A percentile compares a stretch with the other conserved stretches of the same genome.
Evolutionary conservation across 441 rosid species (phyloP).

Genomic region (Adansonia madagascariensis): DNA sequence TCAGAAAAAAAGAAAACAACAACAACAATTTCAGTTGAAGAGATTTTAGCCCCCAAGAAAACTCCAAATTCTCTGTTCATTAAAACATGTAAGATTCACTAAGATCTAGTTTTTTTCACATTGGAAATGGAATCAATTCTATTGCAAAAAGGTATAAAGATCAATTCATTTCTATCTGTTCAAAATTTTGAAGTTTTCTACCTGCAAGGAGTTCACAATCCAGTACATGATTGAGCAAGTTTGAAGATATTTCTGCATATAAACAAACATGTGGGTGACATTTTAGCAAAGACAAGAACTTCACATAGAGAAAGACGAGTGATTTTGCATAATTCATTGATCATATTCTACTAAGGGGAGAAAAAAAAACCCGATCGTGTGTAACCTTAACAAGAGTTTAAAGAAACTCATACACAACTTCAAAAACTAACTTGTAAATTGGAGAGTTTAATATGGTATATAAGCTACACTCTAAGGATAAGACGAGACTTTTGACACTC

Average conservation of each 20-base stretch:
- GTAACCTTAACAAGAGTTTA: not conserved
- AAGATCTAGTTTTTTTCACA: not conserved
- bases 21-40: too few relatives aligned
- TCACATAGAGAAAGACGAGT: not conserved
- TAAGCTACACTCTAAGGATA: too few relatives aligned
- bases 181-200: too few relatives aligned
- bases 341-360: too few relatives aligned
- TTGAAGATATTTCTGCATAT: constrained; percentile 41
- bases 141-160: too few relatives aligned
- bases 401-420: not conserved
- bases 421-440: too few relatives aligned
- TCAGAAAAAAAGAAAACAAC: too few relatives aligned
- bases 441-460: too few relatives aligned
- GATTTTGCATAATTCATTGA: not conserved
- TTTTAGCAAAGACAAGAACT: not conserved
- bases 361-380: not conserved
- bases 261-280: not conserved
- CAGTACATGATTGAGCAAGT: constrained; percentile 48
- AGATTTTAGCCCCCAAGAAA: not conserved
- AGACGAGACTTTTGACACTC: too few relatives aligned
- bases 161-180: too few relatives aligned
- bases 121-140: too few relatives aligned
- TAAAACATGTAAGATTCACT: too few relatives aligned
- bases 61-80: not conserved
- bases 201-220: constrained; percentile 51